Conservation (phyloP, 2,329 filamentous ascomycete genomes). For the Herpomyces periplanetae region DNA sequence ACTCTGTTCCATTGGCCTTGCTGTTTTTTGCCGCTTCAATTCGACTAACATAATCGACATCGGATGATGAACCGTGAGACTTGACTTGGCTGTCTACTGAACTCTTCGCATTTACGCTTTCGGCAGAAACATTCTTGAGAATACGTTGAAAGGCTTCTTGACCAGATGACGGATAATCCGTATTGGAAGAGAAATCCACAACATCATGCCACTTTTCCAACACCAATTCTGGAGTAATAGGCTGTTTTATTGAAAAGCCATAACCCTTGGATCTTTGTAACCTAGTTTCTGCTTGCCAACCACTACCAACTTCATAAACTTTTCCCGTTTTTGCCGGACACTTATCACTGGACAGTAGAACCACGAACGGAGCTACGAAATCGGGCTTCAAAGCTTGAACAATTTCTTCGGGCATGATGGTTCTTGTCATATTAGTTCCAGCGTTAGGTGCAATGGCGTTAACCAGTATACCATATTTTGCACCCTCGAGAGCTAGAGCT, state of each 20-base stretch:
- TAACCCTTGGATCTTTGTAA: constrained; percentile 76
- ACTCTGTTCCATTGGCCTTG: constrained; percentile 30
- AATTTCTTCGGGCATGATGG: constrained; percentile 79
- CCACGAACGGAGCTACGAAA: constrained; percentile 73
- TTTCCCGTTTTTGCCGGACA: constrained; percentile 51
- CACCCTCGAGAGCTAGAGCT: constrained; percentile 60
- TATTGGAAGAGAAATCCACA: constrained; percentile 44
- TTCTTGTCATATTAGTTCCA: constrained; percentile 71
- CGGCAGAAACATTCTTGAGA: constrained; percentile 55
- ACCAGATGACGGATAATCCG: constrained; percentile 45
- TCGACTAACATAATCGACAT: constrained; percentile 14
- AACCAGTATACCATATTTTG: constrained; percentile 88
- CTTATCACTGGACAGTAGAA: constrained; percentile 52
- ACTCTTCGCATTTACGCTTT: constrained; percentile 11
- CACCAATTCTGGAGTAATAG: constrained; percentile 50
- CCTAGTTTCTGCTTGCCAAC: constrained; percentile 62
- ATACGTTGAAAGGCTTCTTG: constrained; percentile 39
- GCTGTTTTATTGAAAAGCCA: constrained; percentile 55
- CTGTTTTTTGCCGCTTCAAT: constrained; percentile 37
- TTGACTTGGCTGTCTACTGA: no score
- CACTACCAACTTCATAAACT: constrained; percentile 74
- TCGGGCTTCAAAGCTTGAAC: constrained; percentile 97
- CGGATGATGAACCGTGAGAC: constrained; percentile 7
- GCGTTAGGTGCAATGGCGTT: constrained; percentile 96
- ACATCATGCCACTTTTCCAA: constrained; percentile 35